Evolutionary conservation across 2,329 filamentous ascomycete genomes (phyloP).

Genomic region (Periconia sp.): DNA sequence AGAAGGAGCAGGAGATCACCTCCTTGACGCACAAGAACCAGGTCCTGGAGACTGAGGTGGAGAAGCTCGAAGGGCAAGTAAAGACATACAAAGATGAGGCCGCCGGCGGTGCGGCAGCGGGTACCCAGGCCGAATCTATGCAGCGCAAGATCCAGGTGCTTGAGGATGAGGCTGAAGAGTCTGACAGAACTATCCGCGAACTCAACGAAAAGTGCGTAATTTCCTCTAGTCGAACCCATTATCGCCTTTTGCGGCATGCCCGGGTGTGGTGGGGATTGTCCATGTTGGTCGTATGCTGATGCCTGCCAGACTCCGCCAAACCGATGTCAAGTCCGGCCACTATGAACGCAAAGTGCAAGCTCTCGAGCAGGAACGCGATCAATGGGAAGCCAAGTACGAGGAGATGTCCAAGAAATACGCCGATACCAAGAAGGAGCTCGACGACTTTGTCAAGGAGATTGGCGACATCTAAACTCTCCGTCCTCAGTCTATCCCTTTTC

Average conservation of each 20-base stretch:
- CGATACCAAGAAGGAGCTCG: slow-evolving; percentile 82
- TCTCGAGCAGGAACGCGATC: slow-evolving; percentile 85
- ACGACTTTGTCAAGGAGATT: slow-evolving; percentile 88
- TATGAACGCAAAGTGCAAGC: slow-evolving; percentile 99
- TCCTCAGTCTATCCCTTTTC: slow-evolving; percentile 17
- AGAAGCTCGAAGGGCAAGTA: slow-evolving; percentile 83
- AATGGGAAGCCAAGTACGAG: slow-evolving; percentile 98
- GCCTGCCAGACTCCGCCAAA: slow-evolving; percentile 81
- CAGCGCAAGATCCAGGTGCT: slow-evolving; percentile 91
- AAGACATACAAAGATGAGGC: slow-evolving; percentile 87
- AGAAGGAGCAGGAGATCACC: slow-evolving; percentile 97
- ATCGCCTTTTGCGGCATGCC: neutral
- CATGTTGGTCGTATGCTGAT: slow-evolving; percentile 18
- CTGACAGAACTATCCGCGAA: slow-evolving; percentile 94
- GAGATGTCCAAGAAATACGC: slow-evolving; percentile 92
- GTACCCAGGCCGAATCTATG: slow-evolving; percentile 88
- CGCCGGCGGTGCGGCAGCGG: slow-evolving; percentile 78
- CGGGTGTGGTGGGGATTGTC: neutral
- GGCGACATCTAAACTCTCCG: slow-evolving; percentile 74
- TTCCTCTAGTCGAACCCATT: neutral
- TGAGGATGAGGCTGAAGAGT: slow-evolving; percentile 96
- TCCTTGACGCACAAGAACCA: slow-evolving; percentile 95
- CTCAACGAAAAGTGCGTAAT: slow-evolving; percentile 87
- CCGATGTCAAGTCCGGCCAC: slow-evolving; percentile 98
- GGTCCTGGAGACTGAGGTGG: slow-evolving; percentile 84